Conservation (phyloP, 2,329 filamentous ascomycete genomes). For the Elsinoe australis region DNA sequence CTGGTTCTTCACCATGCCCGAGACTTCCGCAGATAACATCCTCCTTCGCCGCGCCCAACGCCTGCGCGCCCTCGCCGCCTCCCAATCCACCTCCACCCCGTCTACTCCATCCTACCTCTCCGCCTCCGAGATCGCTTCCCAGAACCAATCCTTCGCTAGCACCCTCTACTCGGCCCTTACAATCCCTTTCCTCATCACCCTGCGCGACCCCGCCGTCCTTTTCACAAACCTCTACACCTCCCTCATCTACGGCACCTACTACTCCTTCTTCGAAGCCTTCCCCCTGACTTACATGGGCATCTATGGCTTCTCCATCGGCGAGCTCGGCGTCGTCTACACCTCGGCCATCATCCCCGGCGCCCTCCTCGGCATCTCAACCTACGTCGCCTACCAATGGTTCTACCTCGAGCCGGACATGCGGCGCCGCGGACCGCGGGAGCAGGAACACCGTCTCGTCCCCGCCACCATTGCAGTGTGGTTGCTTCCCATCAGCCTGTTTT, state of each 20-base stretch:
- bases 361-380: constrained; percentile 23
- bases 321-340: constrained; percentile 31
- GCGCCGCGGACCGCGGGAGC: constrained; percentile 22
- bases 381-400: constrained; percentile 26
- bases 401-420: constrained; percentile 25
- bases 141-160: constrained; percentile 42
- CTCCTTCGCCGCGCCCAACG: constrained; percentile 54
- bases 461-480: constrained; percentile 25
- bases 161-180: constrained; percentile 48
- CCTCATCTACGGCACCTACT: constrained; percentile 31
- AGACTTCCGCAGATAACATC: constrained; percentile 54
- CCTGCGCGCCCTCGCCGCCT: constrained; percentile 46
- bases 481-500: constrained; percentile 27
- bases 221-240: constrained; percentile 30
- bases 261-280: constrained; percentile 32
- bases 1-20: constrained; percentile 55
- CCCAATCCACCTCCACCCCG: constrained; percentile 46
- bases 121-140: constrained; percentile 57
- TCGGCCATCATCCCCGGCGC: constrained; percentile 27
- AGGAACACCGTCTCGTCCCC: constrained; percentile 26
- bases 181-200: constrained; percentile 22
- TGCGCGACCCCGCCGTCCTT: constrained; percentile 29
- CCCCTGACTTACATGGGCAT: constrained; percentile 36
- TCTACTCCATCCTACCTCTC: constrained; percentile 48
- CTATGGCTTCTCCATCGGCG: constrained; percentile 35